Base-by-base conservation (phyloP, 768 basidiomycete species). In the Podaxis sp. region DNA sequence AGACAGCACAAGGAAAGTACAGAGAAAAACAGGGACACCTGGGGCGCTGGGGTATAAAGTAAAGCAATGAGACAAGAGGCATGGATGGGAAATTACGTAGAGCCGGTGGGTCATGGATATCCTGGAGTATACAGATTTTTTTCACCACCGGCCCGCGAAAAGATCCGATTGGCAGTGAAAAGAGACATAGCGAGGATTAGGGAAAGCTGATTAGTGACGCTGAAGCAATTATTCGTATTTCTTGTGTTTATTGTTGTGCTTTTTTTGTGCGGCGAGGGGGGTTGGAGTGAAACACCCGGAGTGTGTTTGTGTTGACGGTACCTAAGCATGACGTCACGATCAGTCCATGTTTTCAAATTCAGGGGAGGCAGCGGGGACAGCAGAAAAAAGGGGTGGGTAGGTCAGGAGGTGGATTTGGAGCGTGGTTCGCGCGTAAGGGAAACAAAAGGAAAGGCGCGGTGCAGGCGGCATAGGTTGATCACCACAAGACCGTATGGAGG, bases 311-410 rank as follows among this genome's bases (percentile, higher is more conserved):
- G 13, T 24, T 50, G 49, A 15, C 17, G 41, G 40, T 56, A 44
- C 40, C 56, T 56, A 24, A 5, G 7, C 2, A 44, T 56, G 56
- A 56, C 40, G 24, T 56, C 56, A 56, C 40, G 15, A n/a, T 56
- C 41, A 56, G 40, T 56, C 36, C 52, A 33, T 33, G 20, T 33
- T 33, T 36, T 10, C n/a, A 56, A 41, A 22, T 40, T 38, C 22
- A 36, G 37, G 36, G 0, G 20, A 56, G n/a, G 22, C 13, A 4
- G 17, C 13, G 22, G 20, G 40, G 15, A 24, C 7, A 17, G 40
- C 36, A 46, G 44, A 28, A 56, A 56, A 56, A n/a, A 7, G 44
- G n/a, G 40, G 12, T 41, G 0, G n/a, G 20, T 4, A 20, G 44
- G 15, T 20, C 44, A 46, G 17, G 44, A n/a, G 17, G 17, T n/a